Conservation (phyloP, 805 yeast species). For the Suhomyces prunicola region DNA sequence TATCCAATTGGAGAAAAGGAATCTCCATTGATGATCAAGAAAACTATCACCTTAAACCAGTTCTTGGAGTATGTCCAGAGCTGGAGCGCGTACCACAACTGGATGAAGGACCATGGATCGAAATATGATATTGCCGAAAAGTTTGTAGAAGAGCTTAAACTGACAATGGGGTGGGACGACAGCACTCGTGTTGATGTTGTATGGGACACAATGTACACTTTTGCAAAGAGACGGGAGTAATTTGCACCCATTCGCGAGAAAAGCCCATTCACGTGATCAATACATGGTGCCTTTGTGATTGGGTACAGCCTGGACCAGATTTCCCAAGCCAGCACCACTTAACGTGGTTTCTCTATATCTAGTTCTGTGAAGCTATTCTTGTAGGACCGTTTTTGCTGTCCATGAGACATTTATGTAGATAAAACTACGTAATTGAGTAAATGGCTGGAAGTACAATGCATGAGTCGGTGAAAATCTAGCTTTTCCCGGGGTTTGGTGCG, state of each 20-base stretch:
- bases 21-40: slow-evolving; percentile 21
- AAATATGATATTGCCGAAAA: slow-evolving; percentile 47
- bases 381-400: background rate
- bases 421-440: background rate
- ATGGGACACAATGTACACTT: slow-evolving; percentile 56
- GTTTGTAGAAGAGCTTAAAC: slow-evolving; percentile 43
- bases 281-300: background rate
- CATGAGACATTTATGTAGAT: background rate
- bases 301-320: background rate
- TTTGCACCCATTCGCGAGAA: background rate
- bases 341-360: background rate
- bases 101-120: slow-evolving; percentile 32
- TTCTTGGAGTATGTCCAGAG: slow-evolving; percentile 29
- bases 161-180: slow-evolving; percentile 44
- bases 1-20: slow-evolving; percentile 16
- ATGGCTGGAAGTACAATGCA: background rate
- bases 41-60: slow-evolving; percentile 15
- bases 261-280: background rate
- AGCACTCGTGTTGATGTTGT: slow-evolving; percentile 42
- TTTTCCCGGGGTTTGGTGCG: too few species aligned
- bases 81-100: slow-evolving; percentile 39
- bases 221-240: slow-evolving; percentile 33
- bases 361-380: background rate
- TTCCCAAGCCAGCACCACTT: background rate
- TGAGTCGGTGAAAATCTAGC: background rate